Conservation (phyloP, 192 early-diverging fungal genomes). For the Coemansia sp. region DNA sequence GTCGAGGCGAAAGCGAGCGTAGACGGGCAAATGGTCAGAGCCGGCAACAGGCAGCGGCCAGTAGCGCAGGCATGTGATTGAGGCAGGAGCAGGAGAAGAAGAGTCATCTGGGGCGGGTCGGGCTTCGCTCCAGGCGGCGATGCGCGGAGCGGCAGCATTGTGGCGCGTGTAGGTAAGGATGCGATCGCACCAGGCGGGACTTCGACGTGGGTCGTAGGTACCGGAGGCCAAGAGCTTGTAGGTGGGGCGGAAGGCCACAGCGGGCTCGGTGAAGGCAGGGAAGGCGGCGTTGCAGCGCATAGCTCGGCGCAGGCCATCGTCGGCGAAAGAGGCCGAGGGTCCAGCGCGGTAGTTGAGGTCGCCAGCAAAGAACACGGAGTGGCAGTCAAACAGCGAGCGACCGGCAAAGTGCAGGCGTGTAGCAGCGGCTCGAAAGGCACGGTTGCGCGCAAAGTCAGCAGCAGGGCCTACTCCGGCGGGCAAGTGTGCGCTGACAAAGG, state of each 20-base stretch:
- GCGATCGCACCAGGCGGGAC: constrained; percentile 6
- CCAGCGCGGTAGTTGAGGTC: constrained; percentile 13
- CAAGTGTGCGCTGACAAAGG: constrained; percentile 5
- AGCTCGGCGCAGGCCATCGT: not conserved
- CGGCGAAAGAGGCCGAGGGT: not conserved
- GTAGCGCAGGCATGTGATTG: not conserved
- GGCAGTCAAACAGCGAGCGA: not conserved
- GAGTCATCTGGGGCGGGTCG: not conserved
- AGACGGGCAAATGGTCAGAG: constrained; percentile 10
- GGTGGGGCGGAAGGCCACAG: not conserved
- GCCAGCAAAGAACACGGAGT: constrained; percentile 1
- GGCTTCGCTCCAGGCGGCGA: not conserved
- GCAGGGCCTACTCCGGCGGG: not conserved
- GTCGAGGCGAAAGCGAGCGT: constrained; percentile 1
- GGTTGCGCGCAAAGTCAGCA: not conserved
- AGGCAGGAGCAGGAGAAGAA: not conserved
- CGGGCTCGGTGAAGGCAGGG: constrained; percentile 6
- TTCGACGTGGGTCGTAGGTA: not conserved
- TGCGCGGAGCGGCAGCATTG: not conserved
- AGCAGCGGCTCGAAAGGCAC: not conserved
- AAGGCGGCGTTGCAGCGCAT: not conserved
- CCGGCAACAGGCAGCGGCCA: not conserved
- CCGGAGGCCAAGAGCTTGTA: not conserved
- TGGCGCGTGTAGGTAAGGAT: not conserved
- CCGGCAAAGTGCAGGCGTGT: not conserved